phyloP scores from a whole-genome alignment of 345 rosid genomes.

The Clarkia xantiana region DNA sequence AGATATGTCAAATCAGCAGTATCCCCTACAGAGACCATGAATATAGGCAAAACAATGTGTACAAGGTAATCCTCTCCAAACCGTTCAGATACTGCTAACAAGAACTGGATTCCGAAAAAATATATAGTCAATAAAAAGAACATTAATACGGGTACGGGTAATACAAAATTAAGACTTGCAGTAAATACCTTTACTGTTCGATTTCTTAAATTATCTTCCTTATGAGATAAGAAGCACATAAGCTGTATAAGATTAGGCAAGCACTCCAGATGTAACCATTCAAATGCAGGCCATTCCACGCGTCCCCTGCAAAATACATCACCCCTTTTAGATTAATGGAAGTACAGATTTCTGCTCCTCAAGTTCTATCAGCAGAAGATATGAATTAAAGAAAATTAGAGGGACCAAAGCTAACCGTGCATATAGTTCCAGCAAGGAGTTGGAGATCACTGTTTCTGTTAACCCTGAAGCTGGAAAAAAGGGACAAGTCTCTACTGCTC shows the following conservation, averaged over 20 bases:
- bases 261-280: constrained; percentile 92
- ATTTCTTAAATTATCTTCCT: constrained; percentile 80
- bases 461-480: constrained; percentile 41
- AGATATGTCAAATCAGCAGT: constrained; percentile 55
- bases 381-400: not conserved
- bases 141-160: not conserved
- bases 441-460: constrained; percentile 32
- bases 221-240: constrained; percentile 67
- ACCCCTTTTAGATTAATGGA: not conserved
- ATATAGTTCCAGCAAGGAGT: constrained; percentile 49
- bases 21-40: constrained; percentile 77
- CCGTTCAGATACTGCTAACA: constrained; percentile 53
- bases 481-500: constrained; percentile 72
- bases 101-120: constrained; percentile 43
- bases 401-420: constrained; percentile 33
- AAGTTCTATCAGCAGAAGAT: not conserved
- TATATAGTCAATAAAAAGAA: constrained; percentile 13
- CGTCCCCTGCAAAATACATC: constrained; percentile 35
- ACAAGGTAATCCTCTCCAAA: constrained; percentile 69
- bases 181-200: constrained; percentile 21
- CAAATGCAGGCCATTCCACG: constrained; percentile 79
- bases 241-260: constrained; percentile 67
- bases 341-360: not conserved
- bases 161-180: constrained; percentile 1
- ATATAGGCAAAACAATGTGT: constrained; percentile 76